Base-by-base conservation (phyloP, 495 filamentous ascomycete species). In the Trichoderma erinaceum region DNA sequence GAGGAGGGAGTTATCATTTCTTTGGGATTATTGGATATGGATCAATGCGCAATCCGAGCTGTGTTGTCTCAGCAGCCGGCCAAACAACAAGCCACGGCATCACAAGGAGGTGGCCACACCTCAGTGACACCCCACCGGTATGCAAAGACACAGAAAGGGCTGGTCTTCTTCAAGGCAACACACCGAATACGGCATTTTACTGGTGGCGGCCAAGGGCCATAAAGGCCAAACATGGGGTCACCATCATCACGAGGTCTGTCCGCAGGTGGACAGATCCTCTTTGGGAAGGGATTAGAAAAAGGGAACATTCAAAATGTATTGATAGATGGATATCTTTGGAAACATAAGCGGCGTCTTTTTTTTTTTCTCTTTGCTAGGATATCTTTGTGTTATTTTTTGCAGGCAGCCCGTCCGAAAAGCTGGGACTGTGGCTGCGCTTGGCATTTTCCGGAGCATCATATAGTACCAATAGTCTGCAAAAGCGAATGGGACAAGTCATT, bases 261-360 rank as follows among this genome's bases (percentile, higher is more conserved):
- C 23, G 56, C 27, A 61, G 23, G 56, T 7, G 56, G 25, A 61
- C 56, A 61, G 23, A 25, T 32, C 56, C 25, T 61, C 23, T 29
- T 18, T 29, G 23, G 56, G 56, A 61, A 29, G 27, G 56, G 56
- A 32, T 7, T 29, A 29, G 27, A 25, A 61, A 61, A 61, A 61
- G 27, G 56, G 56, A 25, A 61, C 56, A 29, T 61, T 61, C n/a
- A 61, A 61, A 61, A 61, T 61, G 56, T 61, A 61, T 27, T 38
- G 56, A 61, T 61, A 61, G 56, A 61, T 29, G 56, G 56, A 61
- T 18, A 61, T 32, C 56, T 29, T 61, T 61, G 56, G 15, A 32
- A 27, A 61, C 27, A 61, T 61, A 25, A 52, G 27, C 23, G 56
- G 56, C 56, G 56, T 61, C 27, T 61, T 61, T 27, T 61, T 10